Base-by-base conservation (phyloP, 169 alveolate species). In the Plasmodium vinckei region DNA sequence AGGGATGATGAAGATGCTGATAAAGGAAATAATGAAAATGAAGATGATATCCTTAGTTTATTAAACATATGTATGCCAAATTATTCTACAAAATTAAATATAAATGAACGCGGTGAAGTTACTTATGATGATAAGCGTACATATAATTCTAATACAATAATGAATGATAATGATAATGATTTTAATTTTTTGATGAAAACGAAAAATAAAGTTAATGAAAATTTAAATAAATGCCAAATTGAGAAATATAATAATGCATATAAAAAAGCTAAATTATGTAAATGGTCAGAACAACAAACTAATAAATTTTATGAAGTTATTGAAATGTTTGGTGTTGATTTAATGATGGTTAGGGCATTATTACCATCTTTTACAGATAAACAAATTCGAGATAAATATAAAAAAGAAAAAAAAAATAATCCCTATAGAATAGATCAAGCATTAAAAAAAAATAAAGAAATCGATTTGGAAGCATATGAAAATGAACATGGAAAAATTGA, bases 221-320 rank as follows among this genome's bases (percentile, higher is more conserved):
- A 82, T 61, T 47, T 82, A 17, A 71, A 88, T 69, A 60, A 73
- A 42, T 46, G 73, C 23, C 68, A 87, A 87, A 23, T 91, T 19
- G 82, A 73, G 59, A 54, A 87, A 42, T 93, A 88, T 68, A 88
- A 91, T 9, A 72, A 89, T 75, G 96, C 95, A 2, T 93, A 93
- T 88, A 92, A 92, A 73, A 84, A 75, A 61, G 44, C 92, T 5
- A 89, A 89, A 56, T 54, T 73, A 13, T 56, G 88, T 46, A 93
- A 93, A 87, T 93, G 96, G 96, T 82, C 94, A 13, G 87, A 88
- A 15, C 88, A 89, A 72, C 95, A 93, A 42, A 93, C 96, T 1
- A 61, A 87, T 54, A 79, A 92, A 47, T 93, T 93, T 87, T 93
- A 92, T 72, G 86, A 92, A 44, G 96, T 95, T 4, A 73, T 93